Evolutionary conservation across 495 filamentous ascomycete genomes (phyloP).

Genomic region (Chaetomium cochliodes): DNA sequence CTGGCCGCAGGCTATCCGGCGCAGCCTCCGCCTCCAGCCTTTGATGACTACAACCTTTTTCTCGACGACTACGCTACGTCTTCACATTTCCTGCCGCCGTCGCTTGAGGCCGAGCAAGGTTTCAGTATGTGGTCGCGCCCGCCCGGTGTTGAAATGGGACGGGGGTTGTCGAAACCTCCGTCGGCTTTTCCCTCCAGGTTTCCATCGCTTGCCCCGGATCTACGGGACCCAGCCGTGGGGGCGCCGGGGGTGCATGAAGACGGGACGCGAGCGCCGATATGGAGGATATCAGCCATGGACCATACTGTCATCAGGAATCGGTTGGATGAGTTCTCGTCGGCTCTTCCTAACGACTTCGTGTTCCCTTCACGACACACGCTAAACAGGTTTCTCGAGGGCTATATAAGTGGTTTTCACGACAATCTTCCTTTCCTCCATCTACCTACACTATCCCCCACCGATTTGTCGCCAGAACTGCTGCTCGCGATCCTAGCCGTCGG

Average conservation of each 20-base stretch:
- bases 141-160: constrained; percentile 37
- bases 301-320: constrained; percentile 61
- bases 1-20: constrained; percentile 42
- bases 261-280: constrained; percentile 47
- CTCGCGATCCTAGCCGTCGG: constrained; percentile 65
- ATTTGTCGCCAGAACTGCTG: constrained; percentile 57
- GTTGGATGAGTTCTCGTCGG: constrained; percentile 62
- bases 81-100: constrained; percentile 49
- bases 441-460: constrained; percentile 56
- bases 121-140: constrained; percentile 47
- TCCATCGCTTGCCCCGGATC: constrained; percentile 65
- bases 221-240: constrained; percentile 55
- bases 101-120: constrained; percentile 49
- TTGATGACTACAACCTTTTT: constrained; percentile 54
- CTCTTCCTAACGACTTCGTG: constrained; percentile 65
- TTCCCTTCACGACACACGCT: constrained; percentile 64
- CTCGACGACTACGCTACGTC: constrained; percentile 50
- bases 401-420: constrained; percentile 65
- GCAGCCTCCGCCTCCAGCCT: constrained; percentile 39
- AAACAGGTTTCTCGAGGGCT: constrained; percentile 64
- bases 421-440: constrained; percentile 69
- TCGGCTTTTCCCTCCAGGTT: constrained; percentile 69
- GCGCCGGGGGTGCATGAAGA: constrained; percentile 45
- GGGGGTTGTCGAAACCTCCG: constrained; percentile 50
- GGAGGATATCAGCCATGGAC: constrained; percentile 64